Evolutionary conservation across 805 yeast species (phyloP).

Genomic region (Lachancea cidri): DNA sequence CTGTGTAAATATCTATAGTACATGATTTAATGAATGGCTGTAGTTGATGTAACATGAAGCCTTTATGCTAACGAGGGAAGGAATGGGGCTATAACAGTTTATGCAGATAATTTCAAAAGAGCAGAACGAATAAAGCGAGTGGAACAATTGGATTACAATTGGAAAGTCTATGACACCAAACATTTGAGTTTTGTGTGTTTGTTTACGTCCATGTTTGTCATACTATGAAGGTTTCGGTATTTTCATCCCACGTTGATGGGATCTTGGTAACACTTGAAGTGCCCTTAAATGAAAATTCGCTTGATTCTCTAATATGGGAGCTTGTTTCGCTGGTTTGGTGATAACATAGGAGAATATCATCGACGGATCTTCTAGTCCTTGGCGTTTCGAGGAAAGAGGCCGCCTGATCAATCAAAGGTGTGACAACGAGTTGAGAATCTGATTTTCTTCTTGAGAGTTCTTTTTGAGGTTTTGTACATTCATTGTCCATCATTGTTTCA

Average conservation of each 20-base stretch:
- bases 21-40: constrained; percentile 4
- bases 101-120: background rate
- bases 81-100: background rate
- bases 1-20: background rate
- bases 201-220: background rate
- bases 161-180: no score
- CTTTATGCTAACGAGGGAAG: background rate
- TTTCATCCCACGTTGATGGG: constrained; percentile 3
- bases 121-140: background rate
- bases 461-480: constrained; percentile 1
- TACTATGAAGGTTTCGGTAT: constrained; percentile 2
- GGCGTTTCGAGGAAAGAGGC: constrained; percentile 13
- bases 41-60: constrained; percentile 5
- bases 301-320: constrained; percentile 15
- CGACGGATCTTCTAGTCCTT: constrained; percentile 24
- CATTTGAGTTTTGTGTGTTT: no score
- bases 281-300: constrained; percentile 9
- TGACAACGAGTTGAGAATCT: constrained; percentile 15
- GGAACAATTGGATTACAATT: no score
- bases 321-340: constrained; percentile 23
- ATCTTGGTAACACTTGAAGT: background rate
- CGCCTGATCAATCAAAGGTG: constrained; percentile 22
- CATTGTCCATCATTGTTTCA: constrained; percentile 9
- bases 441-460: constrained; percentile 15
- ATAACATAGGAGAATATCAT: constrained; percentile 29